Conservation (phyloP, 2,329 filamentous ascomycete genomes). For the Curvularia sp. region DNA sequence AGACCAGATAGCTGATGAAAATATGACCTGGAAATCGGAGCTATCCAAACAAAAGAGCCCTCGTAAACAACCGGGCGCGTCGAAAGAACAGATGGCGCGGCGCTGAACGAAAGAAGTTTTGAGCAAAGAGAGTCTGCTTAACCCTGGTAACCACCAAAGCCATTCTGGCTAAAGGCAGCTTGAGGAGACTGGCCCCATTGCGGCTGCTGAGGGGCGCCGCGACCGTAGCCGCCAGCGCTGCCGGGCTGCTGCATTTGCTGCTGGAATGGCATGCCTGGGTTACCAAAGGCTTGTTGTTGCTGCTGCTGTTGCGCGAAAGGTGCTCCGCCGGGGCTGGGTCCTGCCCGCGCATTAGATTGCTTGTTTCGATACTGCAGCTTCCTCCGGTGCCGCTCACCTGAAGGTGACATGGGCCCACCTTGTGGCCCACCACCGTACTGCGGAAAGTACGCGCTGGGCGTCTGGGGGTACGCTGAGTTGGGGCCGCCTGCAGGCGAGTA, state of each 20-base stretch:
- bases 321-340: slow-evolving; percentile 66
- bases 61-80: slow-evolving; percentile 47
- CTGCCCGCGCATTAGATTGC: slow-evolving; percentile 53
- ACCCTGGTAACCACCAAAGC: slow-evolving; percentile 67
- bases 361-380: slow-evolving; percentile 46
- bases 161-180: slow-evolving; percentile 59
- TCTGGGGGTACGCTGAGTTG: slow-evolving; percentile 77
- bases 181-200: slow-evolving; percentile 61
- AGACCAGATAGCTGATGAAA: slow-evolving; percentile 43
- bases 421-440: slow-evolving; percentile 80
- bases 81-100: slow-evolving; percentile 40
- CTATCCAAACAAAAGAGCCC: slow-evolving; percentile 48
- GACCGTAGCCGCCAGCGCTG: slow-evolving; percentile 84
- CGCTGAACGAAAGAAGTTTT: slow-evolving; percentile 37
- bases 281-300: slow-evolving; percentile 66
- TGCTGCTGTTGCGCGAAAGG: slow-evolving; percentile 62
- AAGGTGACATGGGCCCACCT: slow-evolving; percentile 63
- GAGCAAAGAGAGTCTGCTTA: slow-evolving; percentile 46
- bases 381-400: slow-evolving; percentile 55
- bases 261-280: slow-evolving; percentile 59
- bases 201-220: slow-evolving; percentile 66
- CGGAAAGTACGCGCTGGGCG: slow-evolving; percentile 84
- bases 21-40: slow-evolving; percentile 39
- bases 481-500: slow-evolving; percentile 78
- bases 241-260: slow-evolving; percentile 57